phyloP scores from a whole-genome alignment of 805 yeast genomes.

The Candida arabinofermentans region DNA sequence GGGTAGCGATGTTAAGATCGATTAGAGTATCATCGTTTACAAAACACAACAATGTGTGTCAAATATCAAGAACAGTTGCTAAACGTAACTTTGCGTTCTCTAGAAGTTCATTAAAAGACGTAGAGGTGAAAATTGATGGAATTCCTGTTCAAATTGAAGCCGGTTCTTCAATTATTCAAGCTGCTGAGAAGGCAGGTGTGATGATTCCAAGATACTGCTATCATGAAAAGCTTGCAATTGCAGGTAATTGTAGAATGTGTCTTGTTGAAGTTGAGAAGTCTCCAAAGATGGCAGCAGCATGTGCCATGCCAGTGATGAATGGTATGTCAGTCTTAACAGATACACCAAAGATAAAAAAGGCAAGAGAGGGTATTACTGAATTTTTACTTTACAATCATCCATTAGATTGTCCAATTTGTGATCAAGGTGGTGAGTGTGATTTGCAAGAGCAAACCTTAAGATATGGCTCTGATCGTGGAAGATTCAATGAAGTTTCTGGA shows the following conservation, averaged over 20 bases:
- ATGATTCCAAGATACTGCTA: slow-evolving; percentile 86
- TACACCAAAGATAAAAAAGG: slow-evolving; percentile 71
- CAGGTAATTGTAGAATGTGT: slow-evolving; percentile 94
- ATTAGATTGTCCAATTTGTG: slow-evolving; percentile 88
- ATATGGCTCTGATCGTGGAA: slow-evolving; percentile 83
- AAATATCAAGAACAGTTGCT: not conserved
- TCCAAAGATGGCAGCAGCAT: slow-evolving; percentile 85
- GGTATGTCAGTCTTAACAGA: slow-evolving; percentile 86
- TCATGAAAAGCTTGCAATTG: slow-evolving; percentile 86
- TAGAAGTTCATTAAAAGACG: slow-evolving; percentile 15
- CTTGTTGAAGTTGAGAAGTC: slow-evolving; percentile 85
- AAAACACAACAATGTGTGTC: not conserved
- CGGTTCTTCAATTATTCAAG: slow-evolving; percentile 85
- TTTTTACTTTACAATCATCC: slow-evolving; percentile 87
- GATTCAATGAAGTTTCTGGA: slow-evolving; percentile 77
- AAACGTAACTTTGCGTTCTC: slow-evolving; percentile 14
- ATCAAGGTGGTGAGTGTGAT: slow-evolving; percentile 94
- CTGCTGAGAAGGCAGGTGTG: slow-evolving; percentile 88
- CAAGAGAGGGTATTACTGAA: slow-evolving; percentile 89
- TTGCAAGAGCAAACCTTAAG: slow-evolving; percentile 82
- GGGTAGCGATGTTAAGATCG: slow-evolving; percentile 2
- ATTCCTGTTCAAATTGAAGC: slow-evolving; percentile 74
- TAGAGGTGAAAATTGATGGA: slow-evolving; percentile 56
- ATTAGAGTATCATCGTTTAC: not conserved
- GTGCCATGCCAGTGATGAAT: slow-evolving; percentile 87